phyloP scores from a whole-genome alignment of 1,284 basidiomycete genomes.

The Kwoniella shivajii region DNA sequence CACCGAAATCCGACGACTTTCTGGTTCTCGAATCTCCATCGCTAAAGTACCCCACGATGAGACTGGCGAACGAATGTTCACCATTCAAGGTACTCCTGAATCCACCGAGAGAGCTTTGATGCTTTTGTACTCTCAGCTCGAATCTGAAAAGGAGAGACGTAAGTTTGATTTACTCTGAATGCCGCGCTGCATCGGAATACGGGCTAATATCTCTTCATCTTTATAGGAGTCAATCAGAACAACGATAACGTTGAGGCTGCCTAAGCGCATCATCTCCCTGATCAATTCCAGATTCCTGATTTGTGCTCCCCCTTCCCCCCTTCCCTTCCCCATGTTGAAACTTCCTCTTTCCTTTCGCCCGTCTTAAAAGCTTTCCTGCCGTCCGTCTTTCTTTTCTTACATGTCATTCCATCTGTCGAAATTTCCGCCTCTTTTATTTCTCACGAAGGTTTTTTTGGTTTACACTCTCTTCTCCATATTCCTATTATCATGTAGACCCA shows the following conservation, averaged over 20 bases:
- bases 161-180: conserved; percentile 38
- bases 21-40: conserved; percentile 95
- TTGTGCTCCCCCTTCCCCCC: background rate
- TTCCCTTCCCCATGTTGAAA: conserved; percentile 1
- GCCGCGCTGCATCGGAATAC: conserved; percentile 2
- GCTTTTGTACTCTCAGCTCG: conserved; percentile 93
- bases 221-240: conserved; percentile 39
- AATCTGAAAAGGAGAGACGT: conserved; percentile 91
- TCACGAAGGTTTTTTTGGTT: background rate
- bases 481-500: no score
- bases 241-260: conserved; percentile 22
- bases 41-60: conserved; percentile 98
- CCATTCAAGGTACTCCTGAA: conserved; percentile 94
- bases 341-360: conserved; percentile 17
- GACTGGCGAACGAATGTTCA: conserved; percentile 98
- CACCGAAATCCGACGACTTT: conserved; percentile 95
- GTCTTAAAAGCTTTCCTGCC: conserved; percentile 17
- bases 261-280: conserved; percentile 9
- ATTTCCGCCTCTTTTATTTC: conserved; percentile 10
- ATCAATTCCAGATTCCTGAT: background rate
- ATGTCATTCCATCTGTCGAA: conserved; percentile 3
- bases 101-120: conserved; percentile 96
- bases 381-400: conserved; percentile 23
- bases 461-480: background rate
- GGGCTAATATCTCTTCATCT: background rate